Evolutionary conservation across 768 basidiomycete genomes (phyloP).

Genomic region (Russula ochroleuca): DNA sequence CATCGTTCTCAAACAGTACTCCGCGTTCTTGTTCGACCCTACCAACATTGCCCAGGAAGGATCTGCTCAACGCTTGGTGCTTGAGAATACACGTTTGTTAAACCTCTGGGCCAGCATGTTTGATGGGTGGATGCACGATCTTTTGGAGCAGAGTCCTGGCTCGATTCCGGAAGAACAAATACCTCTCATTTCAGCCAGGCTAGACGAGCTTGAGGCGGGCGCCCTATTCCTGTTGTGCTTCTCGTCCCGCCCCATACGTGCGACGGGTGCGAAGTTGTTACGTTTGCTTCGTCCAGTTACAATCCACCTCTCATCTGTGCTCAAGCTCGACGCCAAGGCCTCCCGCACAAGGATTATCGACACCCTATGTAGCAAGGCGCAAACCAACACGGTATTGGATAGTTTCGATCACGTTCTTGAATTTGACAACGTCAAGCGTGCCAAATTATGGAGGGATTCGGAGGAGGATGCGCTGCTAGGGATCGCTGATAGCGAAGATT

Average conservation of each 20-base stretch:
- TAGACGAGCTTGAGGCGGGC: slow-evolving; percentile 65
- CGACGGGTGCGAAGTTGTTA: slow-evolving; percentile 59
- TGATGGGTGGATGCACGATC: slow-evolving; percentile 57
- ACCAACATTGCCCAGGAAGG: slow-evolving; percentile 57
- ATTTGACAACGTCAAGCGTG: slow-evolving; percentile 51
- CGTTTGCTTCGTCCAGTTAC: slow-evolving; percentile 52
- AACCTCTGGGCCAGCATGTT: slow-evolving; percentile 71
- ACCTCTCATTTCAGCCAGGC: slow-evolving; percentile 42
- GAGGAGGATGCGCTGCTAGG: slow-evolving; percentile 55
- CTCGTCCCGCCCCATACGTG: slow-evolving; percentile 46
- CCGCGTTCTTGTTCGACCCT: slow-evolving; percentile 71
- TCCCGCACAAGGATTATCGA: slow-evolving; percentile 44
- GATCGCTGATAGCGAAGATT: slow-evolving; percentile 66
- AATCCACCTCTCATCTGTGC: slow-evolving; percentile 40
- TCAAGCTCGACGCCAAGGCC: slow-evolving; percentile 24
- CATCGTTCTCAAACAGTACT: slow-evolving; percentile 59
- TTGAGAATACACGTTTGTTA: slow-evolving; percentile 65
- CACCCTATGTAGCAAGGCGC: slow-evolving; percentile 48
- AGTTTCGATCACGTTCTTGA: slow-evolving; percentile 68
- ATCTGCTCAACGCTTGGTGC: slow-evolving; percentile 55
- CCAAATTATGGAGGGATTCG: slow-evolving; percentile 64
- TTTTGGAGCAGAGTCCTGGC: slow-evolving; percentile 42
- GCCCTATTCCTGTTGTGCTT: slow-evolving; percentile 71
- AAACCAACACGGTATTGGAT: slow-evolving; percentile 47
- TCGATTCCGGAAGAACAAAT: slow-evolving; percentile 39